A percentile compares a stretch with the other conserved stretches of the same genome.
These are phyloP conservation scores for Akanthomyces lecanii DNA, from an alignment of 2,329 filamentous ascomycete species.

Conservation along the genomic window DNA sequence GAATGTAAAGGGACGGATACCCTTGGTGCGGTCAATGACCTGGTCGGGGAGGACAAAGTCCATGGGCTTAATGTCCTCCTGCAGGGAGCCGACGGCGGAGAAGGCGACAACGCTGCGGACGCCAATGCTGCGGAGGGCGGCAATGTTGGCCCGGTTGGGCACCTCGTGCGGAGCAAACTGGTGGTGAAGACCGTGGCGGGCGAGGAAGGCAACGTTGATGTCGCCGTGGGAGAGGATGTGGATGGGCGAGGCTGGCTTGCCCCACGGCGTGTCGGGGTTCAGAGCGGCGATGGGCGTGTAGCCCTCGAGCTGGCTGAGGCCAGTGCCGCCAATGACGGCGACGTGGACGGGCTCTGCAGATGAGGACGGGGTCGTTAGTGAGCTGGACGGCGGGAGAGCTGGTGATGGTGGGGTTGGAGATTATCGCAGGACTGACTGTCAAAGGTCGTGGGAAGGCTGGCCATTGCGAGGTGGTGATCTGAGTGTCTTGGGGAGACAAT, in stretches of 20 bases:
- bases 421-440: slow-evolving; percentile 45
- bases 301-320: slow-evolving; percentile 79
- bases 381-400: not conserved
- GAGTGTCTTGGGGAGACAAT: not conserved
- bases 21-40: slow-evolving; percentile 96
- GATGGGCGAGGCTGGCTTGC: slow-evolving; percentile 69
- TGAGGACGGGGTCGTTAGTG: slow-evolving; percentile 13
- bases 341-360: slow-evolving; percentile 66
- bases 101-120: slow-evolving; percentile 92
- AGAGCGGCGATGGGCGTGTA: slow-evolving; percentile 81
- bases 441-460: slow-evolving; percentile 53
- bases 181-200: slow-evolving; percentile 86
- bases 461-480: slow-evolving; percentile 35
- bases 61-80: slow-evolving; percentile 88
- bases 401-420: not conserved
- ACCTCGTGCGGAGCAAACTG: slow-evolving; percentile 91
- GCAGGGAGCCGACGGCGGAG: slow-evolving; percentile 87
- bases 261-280: slow-evolving; percentile 82
- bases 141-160: slow-evolving; percentile 92
- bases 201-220: slow-evolving; percentile 83
- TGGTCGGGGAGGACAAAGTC: slow-evolving; percentile 97
- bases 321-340: slow-evolving; percentile 89
- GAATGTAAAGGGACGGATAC: slow-evolving; percentile 89
- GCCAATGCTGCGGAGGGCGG: slow-evolving; percentile 86
- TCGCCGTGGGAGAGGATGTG: slow-evolving; percentile 83